Conservation (phyloP, 352 stramenopile species). For the Globisporangium yorkense region DNA sequence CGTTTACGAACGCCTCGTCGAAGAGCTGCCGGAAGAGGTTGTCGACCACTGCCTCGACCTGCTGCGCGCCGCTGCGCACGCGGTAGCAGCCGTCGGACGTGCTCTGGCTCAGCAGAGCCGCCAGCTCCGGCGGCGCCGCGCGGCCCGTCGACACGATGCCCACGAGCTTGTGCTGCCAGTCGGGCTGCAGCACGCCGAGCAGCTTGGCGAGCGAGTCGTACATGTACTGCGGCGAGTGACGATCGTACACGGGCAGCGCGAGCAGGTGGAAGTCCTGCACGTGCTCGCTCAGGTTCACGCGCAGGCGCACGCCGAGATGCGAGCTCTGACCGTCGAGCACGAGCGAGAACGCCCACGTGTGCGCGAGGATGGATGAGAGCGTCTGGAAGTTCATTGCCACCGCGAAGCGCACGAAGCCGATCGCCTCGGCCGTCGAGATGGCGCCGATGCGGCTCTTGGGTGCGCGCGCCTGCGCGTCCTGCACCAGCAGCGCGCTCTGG, state of each 20-base stretch:
- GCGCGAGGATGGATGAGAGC: conserved; percentile 6
- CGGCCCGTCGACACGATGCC: conserved; percentile 4
- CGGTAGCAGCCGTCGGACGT: conserved; percentile 8
- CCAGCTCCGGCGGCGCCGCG: conserved; percentile 1
- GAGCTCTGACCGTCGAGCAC: conserved; percentile 9
- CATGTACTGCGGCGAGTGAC: conserved; percentile 3
- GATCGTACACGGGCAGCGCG: conserved; percentile 8
- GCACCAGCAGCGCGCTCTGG: conserved; percentile 7
- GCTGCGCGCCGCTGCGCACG: conserved; percentile 11
- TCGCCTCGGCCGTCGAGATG: background rate
- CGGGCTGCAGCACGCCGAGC: conserved; percentile 1
- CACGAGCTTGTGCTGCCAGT: conserved; percentile 11
- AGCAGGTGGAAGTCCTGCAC: conserved; percentile 14
- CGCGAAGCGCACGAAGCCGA: conserved; percentile 10
- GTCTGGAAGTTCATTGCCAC: conserved; percentile 15
- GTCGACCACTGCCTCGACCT: conserved; percentile 7
- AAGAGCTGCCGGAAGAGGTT: conserved; percentile 7
- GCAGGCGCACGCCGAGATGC: conserved; percentile 7
- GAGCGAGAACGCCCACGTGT: conserved; percentile 14
- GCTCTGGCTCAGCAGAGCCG: conserved; percentile 6
- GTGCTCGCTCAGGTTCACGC: conserved; percentile 2
- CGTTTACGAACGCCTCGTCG: conserved; percentile 9
- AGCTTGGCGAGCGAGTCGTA: conserved; percentile 10
- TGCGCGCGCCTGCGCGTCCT: conserved; percentile 6
- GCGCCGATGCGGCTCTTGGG: background rate